Evolutionary conservation across 805 yeast species (phyloP), one percentile per base, ranked within the genome.

Genomic region (Lipomyces orientalis): DNA sequence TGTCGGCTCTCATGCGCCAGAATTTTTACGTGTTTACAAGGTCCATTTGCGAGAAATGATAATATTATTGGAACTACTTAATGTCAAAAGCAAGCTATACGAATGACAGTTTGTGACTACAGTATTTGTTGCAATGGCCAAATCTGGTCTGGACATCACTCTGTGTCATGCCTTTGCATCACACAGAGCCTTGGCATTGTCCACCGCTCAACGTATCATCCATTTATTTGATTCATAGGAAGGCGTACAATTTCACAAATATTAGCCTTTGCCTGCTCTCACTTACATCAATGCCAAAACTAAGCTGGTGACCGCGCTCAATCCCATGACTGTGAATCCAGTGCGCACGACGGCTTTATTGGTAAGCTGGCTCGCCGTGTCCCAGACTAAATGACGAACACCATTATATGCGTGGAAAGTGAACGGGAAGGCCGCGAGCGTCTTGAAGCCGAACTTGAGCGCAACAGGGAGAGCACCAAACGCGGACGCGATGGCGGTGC

Each of bases 381-480:
- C 99, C 99, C 99, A 95, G 64, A 91, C 77, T 80, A 94, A 82
- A 79, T 95, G 99, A 86, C 99, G 91, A 71, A 94, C 68, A 75
- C 98, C 98, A 79, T 93, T 92, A 78, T 84, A 86, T 58, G 85
- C 76, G 81, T 95, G 99, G 89, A 86, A 93, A 37, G 90, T 90
- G 80, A 95, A 92, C 73, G 97, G 93, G 82, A 86, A 86, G 8
- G 95, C 87, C 76, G 89, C 86, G 54, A 86, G 76, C 61, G 89
- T 87, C 83, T 95, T 95, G 66, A 87, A 81, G 31, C 83, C 81
- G 66, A 85, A 73, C 80, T 93, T 90, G 54, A 85, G 81, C 64
- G 82, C 83, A 22, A 85, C 77, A 55, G 97, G 95, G 71, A 90
- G 82, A 25, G 87, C 83, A 51, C 89, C 88, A 75, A 87, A 85